phyloP scores from a whole-genome alignment of 306 rosid species.

The Quercus cerris region DNA sequence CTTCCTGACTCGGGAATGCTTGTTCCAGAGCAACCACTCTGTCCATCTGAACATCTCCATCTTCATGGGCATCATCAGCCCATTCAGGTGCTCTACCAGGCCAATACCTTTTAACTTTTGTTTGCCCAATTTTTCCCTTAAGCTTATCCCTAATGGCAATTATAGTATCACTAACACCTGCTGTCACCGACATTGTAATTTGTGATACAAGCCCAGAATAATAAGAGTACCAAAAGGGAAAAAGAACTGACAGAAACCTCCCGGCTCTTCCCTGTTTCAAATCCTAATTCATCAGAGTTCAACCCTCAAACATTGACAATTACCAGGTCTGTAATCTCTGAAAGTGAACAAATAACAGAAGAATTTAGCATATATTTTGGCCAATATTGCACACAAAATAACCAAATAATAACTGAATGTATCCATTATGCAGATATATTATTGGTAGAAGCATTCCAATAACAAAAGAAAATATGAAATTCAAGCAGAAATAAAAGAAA shows the following conservation, averaged over 20 bases:
- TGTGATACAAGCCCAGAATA: conserved; percentile 1
- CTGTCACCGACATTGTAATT: conserved; percentile 81
- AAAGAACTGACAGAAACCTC: neutral
- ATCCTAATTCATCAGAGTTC: conserved; percentile 22
- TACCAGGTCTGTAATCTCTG: neutral
- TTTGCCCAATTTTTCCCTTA: conserved; percentile 90
- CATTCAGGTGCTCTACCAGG: conserved; percentile 96
- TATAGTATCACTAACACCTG: conserved; percentile 90
- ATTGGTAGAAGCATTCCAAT: neutral
- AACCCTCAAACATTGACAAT: neutral
- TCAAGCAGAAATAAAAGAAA: neutral
- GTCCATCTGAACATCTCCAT: conserved; percentile 57
- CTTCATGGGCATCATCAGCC: conserved; percentile 80
- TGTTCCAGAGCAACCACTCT: conserved; percentile 65
- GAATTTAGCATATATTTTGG: neutral
- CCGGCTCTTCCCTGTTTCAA: conserved; percentile 1
- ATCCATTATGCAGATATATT: neutral
- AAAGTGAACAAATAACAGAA: neutral
- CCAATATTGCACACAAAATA: neutral
- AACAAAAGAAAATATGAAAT: neutral
- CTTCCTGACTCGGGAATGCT: conserved; percentile 64
- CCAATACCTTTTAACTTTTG: conserved; percentile 91
- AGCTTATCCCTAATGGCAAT: conserved; percentile 90
- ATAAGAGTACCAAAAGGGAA: too few relatives aligned
- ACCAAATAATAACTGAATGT: neutral